Conservation (phyloP, 352 stramenopile species). For the Plasmopara halstedii region DNA sequence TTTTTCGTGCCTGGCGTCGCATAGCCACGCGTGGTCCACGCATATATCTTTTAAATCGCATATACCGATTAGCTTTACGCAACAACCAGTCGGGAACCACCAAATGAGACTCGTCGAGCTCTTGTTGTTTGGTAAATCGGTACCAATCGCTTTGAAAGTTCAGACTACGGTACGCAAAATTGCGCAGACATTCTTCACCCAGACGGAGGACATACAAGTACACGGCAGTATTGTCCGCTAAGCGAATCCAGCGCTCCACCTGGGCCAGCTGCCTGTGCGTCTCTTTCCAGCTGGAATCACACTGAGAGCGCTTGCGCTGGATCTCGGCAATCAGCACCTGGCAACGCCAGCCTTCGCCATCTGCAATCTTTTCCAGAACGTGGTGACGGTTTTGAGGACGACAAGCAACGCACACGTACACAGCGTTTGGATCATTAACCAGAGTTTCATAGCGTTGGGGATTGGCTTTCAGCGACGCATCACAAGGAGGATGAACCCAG, state of each 20-base stretch:
- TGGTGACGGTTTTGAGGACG: constrained; percentile 51
- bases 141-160: constrained; percentile 72
- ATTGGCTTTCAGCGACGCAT: constrained; percentile 49
- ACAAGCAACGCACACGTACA: constrained; percentile 70
- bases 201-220: constrained; percentile 79
- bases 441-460: constrained; percentile 55
- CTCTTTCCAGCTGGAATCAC: constrained; percentile 63
- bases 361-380: constrained; percentile 17
- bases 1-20: constrained; percentile 54
- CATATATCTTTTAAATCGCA: constrained; percentile 80
- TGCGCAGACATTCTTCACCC: constrained; percentile 78
- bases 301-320: constrained; percentile 53
- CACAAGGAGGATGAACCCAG: constrained; percentile 78
- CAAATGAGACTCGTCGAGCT: constrained; percentile 24
- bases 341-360: constrained; percentile 49
- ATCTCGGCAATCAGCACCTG: constrained; percentile 69
- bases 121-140: constrained; percentile 41
- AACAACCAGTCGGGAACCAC: constrained; percentile 56
- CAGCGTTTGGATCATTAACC: constrained; percentile 51
- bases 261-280: constrained; percentile 43
- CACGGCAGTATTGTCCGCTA: constrained; percentile 66
- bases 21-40: constrained; percentile 52
- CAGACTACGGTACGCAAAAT: constrained; percentile 65
- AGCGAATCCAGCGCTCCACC: constrained; percentile 57
- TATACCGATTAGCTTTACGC: constrained; percentile 71